A percentile compares a stretch with the other conserved stretches of the same genome.
These are phyloP conservation scores for Colletotrichum sp. DNA, from an alignment of 2,329 filamentous ascomycete species.

Conservation along the genomic window DNA sequence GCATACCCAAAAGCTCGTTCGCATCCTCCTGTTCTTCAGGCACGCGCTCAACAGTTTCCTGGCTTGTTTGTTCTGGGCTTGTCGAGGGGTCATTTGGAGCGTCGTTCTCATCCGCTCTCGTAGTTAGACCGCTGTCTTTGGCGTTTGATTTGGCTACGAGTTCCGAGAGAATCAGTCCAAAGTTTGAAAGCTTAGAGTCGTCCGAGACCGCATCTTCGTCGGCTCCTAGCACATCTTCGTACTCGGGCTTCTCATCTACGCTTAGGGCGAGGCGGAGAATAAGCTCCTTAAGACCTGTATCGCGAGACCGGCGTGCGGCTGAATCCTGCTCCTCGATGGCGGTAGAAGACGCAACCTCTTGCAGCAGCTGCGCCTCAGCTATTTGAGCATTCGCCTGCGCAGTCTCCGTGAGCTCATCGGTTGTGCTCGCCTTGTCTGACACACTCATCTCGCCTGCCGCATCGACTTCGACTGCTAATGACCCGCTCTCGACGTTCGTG, in stretches of 20 bases:
- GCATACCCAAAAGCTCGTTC: conserved; percentile 66
- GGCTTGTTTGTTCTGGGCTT: background rate
- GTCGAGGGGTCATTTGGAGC: background rate
- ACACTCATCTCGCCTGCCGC: background rate
- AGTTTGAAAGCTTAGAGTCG: conserved; percentile 47
- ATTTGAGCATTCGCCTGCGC: background rate
- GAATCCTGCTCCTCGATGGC: background rate
- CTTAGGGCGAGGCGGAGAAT: conserved; percentile 55
- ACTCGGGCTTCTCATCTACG: conserved; percentile 38
- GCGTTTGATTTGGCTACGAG: conserved; percentile 38
- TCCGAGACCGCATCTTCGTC: conserved; percentile 29
- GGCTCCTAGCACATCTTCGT: conserved; percentile 22
- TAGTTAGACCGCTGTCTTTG: background rate
- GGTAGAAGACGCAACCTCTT: background rate
- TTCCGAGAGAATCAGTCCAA: conserved; percentile 56
- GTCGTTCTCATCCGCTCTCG: background rate
- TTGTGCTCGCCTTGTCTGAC: background rate
- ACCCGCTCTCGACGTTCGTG: background rate
- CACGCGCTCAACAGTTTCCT: background rate
- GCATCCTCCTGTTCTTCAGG: conserved; percentile 7
- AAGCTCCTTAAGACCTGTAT: conserved; percentile 46
- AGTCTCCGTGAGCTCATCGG: background rate
- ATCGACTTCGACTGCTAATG: background rate
- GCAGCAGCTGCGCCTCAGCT: background rate
- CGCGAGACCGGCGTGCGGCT: background rate